Evolutionary conservation across 2,329 filamentous ascomycete species (phyloP).

Genomic region (Acrodontium crateriforme): DNA sequence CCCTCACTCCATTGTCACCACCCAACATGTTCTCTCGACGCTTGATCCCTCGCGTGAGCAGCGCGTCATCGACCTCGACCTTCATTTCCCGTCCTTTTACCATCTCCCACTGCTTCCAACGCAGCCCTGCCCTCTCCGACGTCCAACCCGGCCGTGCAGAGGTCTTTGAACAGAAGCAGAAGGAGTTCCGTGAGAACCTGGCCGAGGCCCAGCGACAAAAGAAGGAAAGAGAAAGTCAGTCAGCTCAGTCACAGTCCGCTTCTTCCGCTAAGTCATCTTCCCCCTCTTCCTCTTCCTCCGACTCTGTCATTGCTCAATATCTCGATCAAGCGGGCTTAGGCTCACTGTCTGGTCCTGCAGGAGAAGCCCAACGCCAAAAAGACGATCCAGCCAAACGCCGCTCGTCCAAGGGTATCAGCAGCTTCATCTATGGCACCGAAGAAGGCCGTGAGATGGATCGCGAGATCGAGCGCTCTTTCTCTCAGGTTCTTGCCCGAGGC

Average conservation of each 20-base stretch:
- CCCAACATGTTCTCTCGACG: conserved; percentile 10
- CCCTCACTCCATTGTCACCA: not conserved
- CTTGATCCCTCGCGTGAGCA: conserved; percentile 6
- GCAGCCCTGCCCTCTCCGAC: conserved; percentile 67
- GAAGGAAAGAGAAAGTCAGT: conserved; percentile 75
- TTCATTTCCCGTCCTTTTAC: conserved; percentile 8
- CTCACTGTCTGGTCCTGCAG: conserved; percentile 44
- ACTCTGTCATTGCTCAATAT: conserved; percentile 8
- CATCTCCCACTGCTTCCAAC: conserved; percentile 5
- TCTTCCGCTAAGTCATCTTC: conserved; percentile 19
- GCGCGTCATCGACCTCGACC: conserved; percentile 2
- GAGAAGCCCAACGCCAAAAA: conserved; percentile 46
- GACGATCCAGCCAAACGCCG: conserved; percentile 46
- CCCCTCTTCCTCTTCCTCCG: conserved; percentile 19
- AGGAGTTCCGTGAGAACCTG: conserved; percentile 72
- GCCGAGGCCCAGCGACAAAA: conserved; percentile 61
- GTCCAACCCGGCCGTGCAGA: conserved; percentile 59
- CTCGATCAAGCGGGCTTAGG: conserved; percentile 37
- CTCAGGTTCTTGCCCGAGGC: conserved; percentile 81
- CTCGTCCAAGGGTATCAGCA: conserved; percentile 51
- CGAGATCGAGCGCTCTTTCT: conserved; percentile 93
- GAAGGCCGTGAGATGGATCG: conserved; percentile 88
- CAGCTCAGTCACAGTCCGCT: conserved; percentile 40
- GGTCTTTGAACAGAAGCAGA: conserved; percentile 71
- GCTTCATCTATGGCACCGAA: conserved; percentile 91